These are phyloP conservation scores for Mesostigma viride DNA, from an alignment of 139 green algal species.

Conservation along the genomic window DNA sequence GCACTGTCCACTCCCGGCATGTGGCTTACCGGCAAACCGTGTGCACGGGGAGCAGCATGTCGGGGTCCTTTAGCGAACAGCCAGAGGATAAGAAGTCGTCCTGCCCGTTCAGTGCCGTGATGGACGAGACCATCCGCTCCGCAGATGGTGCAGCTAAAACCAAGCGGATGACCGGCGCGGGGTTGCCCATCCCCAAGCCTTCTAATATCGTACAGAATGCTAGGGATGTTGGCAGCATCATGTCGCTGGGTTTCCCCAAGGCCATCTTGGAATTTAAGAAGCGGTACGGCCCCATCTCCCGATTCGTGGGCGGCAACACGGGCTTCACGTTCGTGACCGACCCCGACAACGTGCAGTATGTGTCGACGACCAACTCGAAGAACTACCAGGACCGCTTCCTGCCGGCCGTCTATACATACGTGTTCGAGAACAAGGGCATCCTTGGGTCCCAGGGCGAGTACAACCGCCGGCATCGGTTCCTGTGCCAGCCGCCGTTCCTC, in stretches of 20 bases:
- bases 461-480: conserved; percentile 49
- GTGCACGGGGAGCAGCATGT: no score
- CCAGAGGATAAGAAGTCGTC: no score
- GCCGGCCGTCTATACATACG: conserved; percentile 57
- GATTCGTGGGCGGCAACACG: conserved; percentile 12
- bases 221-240: background rate
- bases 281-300: conserved; percentile 16
- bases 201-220: background rate
- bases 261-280: background rate
- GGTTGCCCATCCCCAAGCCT: background rate
- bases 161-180: no score
- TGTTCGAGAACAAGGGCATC: conserved; percentile 58
- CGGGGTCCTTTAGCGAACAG: no score
- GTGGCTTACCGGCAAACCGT: no score
- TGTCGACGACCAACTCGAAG: conserved; percentile 46
- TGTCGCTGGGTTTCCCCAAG: background rate
- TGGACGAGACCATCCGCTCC: no score
- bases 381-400: conserved; percentile 58
- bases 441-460: conserved; percentile 54
- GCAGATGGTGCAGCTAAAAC: no score
- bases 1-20: no score
- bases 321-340: conserved; percentile 23
- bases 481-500: conserved; percentile 57
- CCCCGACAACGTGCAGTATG: conserved; percentile 49
- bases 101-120: no score